Percentiles rank a stretch among this genome's conserved stretches.
These are phyloP conservation scores for Diaporthe citri DNA, from an alignment of 2,329 filamentous ascomycete species.

Conservation along the genomic window DNA sequence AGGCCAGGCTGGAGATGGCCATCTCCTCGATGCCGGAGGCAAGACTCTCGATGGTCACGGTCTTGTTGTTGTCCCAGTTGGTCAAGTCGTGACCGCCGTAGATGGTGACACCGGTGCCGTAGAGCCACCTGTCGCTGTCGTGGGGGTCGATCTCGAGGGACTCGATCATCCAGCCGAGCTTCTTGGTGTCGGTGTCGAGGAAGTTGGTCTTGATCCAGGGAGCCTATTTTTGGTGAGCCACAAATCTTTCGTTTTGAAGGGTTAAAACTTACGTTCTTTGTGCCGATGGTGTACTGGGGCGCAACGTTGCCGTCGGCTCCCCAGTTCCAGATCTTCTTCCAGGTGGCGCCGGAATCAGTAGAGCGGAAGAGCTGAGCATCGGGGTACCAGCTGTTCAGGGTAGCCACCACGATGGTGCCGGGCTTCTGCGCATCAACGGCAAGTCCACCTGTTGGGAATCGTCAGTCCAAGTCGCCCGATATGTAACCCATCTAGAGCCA, in stretches of 20 bases:
- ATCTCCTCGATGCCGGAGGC: constrained; percentile 69
- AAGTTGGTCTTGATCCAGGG: constrained; percentile 67
- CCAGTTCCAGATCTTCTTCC: constrained; percentile 67
- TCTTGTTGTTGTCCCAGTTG: constrained; percentile 64
- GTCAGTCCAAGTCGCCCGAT: background rate
- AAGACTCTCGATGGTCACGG: constrained; percentile 62
- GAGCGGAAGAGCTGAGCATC: constrained; percentile 69
- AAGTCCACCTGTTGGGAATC: constrained; percentile 57
- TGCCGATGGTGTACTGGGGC: constrained; percentile 60
- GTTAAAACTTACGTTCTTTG: constrained; percentile 40
- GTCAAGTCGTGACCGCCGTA: constrained; percentile 62
- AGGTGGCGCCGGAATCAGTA: constrained; percentile 65
- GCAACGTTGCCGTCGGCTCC: constrained; percentile 58
- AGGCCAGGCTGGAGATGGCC: constrained; percentile 62
- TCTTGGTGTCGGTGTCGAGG: constrained; percentile 60
- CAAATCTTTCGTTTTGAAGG: background rate
- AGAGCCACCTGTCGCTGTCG: constrained; percentile 71
- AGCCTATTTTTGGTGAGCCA: constrained; percentile 51
- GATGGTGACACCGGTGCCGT: constrained; percentile 63
- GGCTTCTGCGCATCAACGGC: constrained; percentile 65
- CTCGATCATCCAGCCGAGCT: constrained; percentile 73
- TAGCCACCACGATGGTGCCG: constrained; percentile 68
- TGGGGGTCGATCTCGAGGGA: constrained; percentile 68
- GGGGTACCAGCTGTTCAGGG: constrained; percentile 71
- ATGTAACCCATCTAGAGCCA: background rate